These are phyloP conservation scores for Solanum microdontum DNA, from an alignment of 257 asterid genomes.

Conservation along the genomic window DNA sequence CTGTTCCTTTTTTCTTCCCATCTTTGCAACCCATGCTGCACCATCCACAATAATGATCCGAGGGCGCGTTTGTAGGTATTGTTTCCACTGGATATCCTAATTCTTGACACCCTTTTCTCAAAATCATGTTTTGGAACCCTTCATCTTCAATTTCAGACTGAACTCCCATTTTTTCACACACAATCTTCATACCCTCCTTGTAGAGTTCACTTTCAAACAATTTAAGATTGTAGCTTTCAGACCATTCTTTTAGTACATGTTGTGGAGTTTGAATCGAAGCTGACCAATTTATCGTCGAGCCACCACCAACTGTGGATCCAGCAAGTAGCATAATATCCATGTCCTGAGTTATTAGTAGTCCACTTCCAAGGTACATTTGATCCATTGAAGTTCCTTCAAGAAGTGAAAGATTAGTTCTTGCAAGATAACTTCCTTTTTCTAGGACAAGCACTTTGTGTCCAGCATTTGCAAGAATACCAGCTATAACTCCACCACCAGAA, in stretches of 20 bases:
- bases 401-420: slow-evolving; percentile 44
- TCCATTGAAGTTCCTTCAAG: slow-evolving; percentile 70
- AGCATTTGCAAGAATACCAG: slow-evolving; percentile 75
- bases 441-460: slow-evolving; percentile 69
- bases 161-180: slow-evolving; percentile 53
- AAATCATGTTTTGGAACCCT: slow-evolving; percentile 57
- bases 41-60: slow-evolving; percentile 80
- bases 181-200: slow-evolving; percentile 34
- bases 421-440: slow-evolving; percentile 62
- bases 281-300: slow-evolving; percentile 78
- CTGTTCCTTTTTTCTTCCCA: slow-evolving; percentile 56
- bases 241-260: slow-evolving; percentile 65
- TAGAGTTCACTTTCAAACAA: slow-evolving; percentile 24
- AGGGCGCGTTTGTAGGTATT: slow-evolving; percentile 48
- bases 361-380: slow-evolving; percentile 64
- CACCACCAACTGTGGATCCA: slow-evolving; percentile 87
- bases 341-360: slow-evolving; percentile 28
- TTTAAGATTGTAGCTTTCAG: slow-evolving; percentile 20
- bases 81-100: slow-evolving; percentile 46
- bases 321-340: slow-evolving; percentile 60
- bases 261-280: slow-evolving; percentile 68
- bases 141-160: slow-evolving; percentile 32
- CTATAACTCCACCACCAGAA: slow-evolving; percentile 84
- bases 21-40: slow-evolving; percentile 75
- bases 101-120: slow-evolving; percentile 69